Percentiles rank a stretch among this genome's conserved stretches.
Conservation (phyloP, 345 rosid species). For the Balakata baccata region DNA sequence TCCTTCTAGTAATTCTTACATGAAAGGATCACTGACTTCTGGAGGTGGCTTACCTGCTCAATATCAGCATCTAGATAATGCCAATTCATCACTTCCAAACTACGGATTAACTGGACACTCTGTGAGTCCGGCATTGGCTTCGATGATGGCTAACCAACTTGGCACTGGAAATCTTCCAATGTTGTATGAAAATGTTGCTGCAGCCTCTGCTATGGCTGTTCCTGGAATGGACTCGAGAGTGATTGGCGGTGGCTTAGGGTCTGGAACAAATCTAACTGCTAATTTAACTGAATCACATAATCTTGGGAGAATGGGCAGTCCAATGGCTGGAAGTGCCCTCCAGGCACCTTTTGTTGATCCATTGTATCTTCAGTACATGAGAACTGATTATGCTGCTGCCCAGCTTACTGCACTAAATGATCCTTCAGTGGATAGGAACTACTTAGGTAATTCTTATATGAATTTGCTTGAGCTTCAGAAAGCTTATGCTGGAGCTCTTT, state of each 20-base stretch:
- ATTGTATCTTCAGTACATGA: conserved; percentile 42
- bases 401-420: conserved; percentile 51
- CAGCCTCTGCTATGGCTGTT: conserved; percentile 50
- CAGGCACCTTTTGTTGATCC: conserved; percentile 47
- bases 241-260: conserved; percentile 51
- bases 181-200: conserved; percentile 66
- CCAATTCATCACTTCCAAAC: conserved; percentile 44
- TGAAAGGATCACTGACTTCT: conserved; percentile 65
- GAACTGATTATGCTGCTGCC: conserved; percentile 47
- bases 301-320: conserved; percentile 41
- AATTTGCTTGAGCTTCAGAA: conserved; percentile 55
- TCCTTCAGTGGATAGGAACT: conserved; percentile 40
- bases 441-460: conserved; percentile 45
- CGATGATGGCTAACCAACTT: conserved; percentile 64
- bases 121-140: conserved; percentile 51
- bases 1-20: conserved; percentile 40
- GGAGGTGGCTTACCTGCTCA: conserved; percentile 49
- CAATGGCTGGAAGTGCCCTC: conserved; percentile 30
- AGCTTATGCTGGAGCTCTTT: conserved; percentile 45
- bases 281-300: conserved; percentile 43
- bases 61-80: conserved; percentile 50
- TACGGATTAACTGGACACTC: conserved; percentile 52
- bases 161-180: conserved; percentile 57
- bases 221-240: conserved; percentile 66
- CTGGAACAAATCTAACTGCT: conserved; percentile 43